Evolutionary conservation across 148 eudicot genomes (phyloP).

Genomic region (Bassia scoparia): DNA sequence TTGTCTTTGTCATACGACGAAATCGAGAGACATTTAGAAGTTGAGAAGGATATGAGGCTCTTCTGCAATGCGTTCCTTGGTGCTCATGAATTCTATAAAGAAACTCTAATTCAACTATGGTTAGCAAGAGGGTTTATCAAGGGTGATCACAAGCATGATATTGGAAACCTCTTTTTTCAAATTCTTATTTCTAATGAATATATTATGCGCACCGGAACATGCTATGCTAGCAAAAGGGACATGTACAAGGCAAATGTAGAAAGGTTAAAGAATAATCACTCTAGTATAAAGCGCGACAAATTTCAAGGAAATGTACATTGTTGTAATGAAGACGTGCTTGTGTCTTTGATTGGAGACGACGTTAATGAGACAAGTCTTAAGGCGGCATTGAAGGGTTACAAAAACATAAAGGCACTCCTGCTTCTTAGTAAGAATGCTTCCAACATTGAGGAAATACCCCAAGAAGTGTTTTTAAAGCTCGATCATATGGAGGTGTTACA

Average conservation of each 20-base stretch:
- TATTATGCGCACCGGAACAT: not conserved
- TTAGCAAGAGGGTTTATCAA: not conserved
- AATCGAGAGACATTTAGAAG: not conserved
- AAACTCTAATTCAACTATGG: conserved; percentile 10
- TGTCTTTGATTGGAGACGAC: not conserved
- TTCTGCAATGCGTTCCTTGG: conserved; percentile 1
- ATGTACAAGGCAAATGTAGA: not conserved
- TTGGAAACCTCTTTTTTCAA: not conserved
- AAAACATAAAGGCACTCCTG: conserved; percentile 6
- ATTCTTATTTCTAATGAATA: not conserved
- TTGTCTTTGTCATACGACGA: not conserved
- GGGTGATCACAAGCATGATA: not conserved
- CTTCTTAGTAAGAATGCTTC: not conserved
- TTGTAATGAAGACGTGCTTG: not conserved
- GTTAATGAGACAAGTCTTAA: not conserved
- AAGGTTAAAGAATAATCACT: not conserved
- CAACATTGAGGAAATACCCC: not conserved
- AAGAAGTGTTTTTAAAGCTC: not conserved
- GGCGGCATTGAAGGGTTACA: not conserved
- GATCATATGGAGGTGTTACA: conserved; percentile 4
- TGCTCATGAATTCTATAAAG: conserved; percentile 6
- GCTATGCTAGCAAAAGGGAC: not conserved
- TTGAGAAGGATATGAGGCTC: not conserved
- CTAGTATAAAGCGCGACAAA: not conserved
- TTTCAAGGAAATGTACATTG: not conserved